Evolutionary conservation across 108 stramenopile species (phyloP), one percentile per base, ranked within the genome.

Genomic region (Cyclotella atomus): DNA sequence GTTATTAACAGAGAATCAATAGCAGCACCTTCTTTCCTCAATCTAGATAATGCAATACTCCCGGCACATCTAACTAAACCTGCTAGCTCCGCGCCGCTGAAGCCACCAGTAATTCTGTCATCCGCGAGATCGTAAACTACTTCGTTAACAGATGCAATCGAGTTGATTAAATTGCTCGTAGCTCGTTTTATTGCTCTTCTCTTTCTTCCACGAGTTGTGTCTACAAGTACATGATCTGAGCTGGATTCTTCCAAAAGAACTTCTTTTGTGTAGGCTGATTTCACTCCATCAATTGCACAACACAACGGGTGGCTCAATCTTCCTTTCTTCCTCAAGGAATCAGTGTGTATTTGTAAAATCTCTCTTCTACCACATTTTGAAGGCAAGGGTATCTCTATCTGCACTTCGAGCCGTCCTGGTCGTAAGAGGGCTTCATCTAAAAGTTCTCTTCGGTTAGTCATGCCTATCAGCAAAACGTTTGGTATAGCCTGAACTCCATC

Each of bases 361-460:
- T 93, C 91, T 35, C 91, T 60, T 34, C 91, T 64, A 6, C 87
- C 91, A 19, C 80, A 66, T 35, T 47, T 57, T 55, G 87, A 76
- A 15, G 91, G 89, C 49, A 87, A 57, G 0, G 89, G 89, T 32
- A 89, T 85, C 61, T 89, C 88, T 16, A 98, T 88, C 64, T 97
- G 97, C 15, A 94, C 90, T 62, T 98, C 97, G 12, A 99, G 71
- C 10, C 98, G 88, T 21, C 97, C 98, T 6, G 97, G 97, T 30
- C 97, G 83, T 25, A 96, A 83, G 27, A 99, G 78, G 9, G 97
- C 97, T 16, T 85, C 85, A 76, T 99, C 97, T 38, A 99, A 38
- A 21, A 97, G 79, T 75, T 99, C 98, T 30, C 91, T 88, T 44
- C 97, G 85, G 81, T 98, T 98, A 3, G 98, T 99, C 68, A 96